Evolutionary conservation across 2,329 filamentous ascomycete genomes (phyloP).

Genomic region (Calonectria leucothoes): DNA sequence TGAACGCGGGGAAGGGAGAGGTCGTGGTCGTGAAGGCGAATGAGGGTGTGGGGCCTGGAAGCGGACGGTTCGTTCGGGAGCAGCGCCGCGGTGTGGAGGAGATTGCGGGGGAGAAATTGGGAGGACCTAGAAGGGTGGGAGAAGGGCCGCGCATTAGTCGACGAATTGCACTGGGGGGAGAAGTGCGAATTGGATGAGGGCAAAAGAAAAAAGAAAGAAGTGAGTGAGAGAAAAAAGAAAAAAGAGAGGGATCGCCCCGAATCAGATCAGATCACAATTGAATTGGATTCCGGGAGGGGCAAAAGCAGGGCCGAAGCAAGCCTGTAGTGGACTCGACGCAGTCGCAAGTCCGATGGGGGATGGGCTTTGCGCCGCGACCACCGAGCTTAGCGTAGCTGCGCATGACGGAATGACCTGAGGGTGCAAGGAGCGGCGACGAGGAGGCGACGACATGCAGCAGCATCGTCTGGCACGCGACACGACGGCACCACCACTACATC

Average conservation of each 20-base stretch:
- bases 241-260: slow-evolving; percentile 14
- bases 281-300: slow-evolving; percentile 8
- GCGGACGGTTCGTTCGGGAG: slow-evolving; percentile 40
- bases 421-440: slow-evolving; percentile 18
- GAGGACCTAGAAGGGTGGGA: slow-evolving; percentile 15
- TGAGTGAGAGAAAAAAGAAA: not conserved
- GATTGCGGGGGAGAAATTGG: slow-evolving; percentile 39
- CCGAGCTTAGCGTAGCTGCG: slow-evolving; percentile 1
- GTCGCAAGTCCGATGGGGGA: slow-evolving; percentile 15
- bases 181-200: not conserved
- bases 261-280: slow-evolving; percentile 15
- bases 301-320: slow-evolving; percentile 2
- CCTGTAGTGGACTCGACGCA: slow-evolving; percentile 14
- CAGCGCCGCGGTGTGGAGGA: slow-evolving; percentile 40
- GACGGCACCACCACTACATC: slow-evolving; percentile 15
- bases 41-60: slow-evolving; percentile 37
- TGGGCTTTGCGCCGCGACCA: slow-evolving; percentile 19
- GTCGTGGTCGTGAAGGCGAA: slow-evolving; percentile 40
- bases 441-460: slow-evolving; percentile 25
- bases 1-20: slow-evolving; percentile 49
- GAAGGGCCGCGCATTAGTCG: slow-evolving; percentile 16
- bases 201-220: not conserved
- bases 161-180: not conserved
- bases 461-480: slow-evolving; percentile 39
- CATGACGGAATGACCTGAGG: slow-evolving; percentile 27